A percentile compares a stretch with the other conserved stretches of the same genome.
Conservation (phyloP, 176 grass and related monocot genomes). For the Oryza rufipogon region DNA sequence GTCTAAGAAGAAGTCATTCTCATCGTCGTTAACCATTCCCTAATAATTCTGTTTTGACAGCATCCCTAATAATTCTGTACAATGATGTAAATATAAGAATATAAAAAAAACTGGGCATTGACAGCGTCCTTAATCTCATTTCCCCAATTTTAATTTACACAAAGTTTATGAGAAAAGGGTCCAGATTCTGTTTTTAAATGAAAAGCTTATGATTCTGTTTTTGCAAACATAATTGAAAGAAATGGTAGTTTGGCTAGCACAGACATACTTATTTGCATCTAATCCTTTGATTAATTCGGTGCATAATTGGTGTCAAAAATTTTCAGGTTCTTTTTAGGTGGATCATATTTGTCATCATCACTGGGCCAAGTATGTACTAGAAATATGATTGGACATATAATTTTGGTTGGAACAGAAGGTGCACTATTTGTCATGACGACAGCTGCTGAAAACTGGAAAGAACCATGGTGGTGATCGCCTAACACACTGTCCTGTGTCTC, state of each 20-base stretch:
- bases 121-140: background rate
- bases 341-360: background rate
- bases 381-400: background rate
- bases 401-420: background rate
- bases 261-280: background rate
- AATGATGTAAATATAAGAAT: slow-evolving; percentile 2
- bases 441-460: background rate
- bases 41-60: background rate
- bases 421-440: background rate
- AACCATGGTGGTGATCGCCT: background rate
- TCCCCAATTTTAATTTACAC: background rate
- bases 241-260: background rate
- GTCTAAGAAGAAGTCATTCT: background rate
- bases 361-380: background rate
- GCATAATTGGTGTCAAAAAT: background rate
- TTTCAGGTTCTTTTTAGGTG: background rate
- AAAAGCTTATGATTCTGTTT: background rate
- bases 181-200: background rate
- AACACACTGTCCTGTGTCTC: background rate
- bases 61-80: background rate
- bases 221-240: background rate
- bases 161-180: background rate
- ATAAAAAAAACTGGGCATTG: background rate
- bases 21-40: background rate
- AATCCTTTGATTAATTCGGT: background rate